Evolutionary conservation across 331 rosid genomes (phyloP).

Genomic region (Cydonia oblonga): DNA sequence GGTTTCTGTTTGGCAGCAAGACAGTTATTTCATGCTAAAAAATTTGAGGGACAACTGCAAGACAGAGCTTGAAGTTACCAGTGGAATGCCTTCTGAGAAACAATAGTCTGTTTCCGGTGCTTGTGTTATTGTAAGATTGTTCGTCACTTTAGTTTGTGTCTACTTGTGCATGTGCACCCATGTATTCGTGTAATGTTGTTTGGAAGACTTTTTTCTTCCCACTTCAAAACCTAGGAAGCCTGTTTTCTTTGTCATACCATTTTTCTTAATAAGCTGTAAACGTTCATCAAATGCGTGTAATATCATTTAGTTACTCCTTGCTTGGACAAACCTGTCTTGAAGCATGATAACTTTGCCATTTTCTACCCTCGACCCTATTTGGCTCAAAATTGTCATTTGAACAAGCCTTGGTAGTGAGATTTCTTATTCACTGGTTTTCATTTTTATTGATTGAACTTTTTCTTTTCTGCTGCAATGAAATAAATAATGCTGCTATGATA

Average conservation of each 20-base stretch:
- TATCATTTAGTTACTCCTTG: background rate
- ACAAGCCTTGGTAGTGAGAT: background rate
- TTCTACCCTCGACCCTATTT: background rate
- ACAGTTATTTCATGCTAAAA: constrained; percentile 38
- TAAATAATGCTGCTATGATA: too few species aligned
- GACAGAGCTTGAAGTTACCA: constrained; percentile 44
- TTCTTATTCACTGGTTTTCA: background rate
- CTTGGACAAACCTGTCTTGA: background rate
- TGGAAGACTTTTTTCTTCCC: background rate
- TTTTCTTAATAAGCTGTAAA: constrained; percentile 8
- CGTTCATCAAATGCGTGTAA: constrained; percentile 1
- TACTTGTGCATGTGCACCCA: constrained; percentile 1
- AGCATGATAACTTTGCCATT: background rate
- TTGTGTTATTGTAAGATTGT: constrained; percentile 24
- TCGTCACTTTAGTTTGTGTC: background rate
- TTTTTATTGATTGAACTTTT: background rate
- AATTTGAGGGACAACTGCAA: constrained; percentile 79
- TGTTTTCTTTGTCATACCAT: background rate
- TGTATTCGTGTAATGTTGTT: constrained; percentile 8
- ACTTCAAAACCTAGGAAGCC: background rate
- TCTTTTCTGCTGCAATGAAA: background rate
- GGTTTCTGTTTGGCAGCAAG: constrained; percentile 43
- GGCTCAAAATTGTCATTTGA: background rate
- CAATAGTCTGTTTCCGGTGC: constrained; percentile 19
- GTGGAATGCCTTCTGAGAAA: constrained; percentile 32